Percentiles rank a stretch among this genome's conserved stretches.
These are phyloP conservation scores for Naegleria lovaniensis DNA, from an alignment of 208 protist genomes.

Conservation along the genomic window DNA sequence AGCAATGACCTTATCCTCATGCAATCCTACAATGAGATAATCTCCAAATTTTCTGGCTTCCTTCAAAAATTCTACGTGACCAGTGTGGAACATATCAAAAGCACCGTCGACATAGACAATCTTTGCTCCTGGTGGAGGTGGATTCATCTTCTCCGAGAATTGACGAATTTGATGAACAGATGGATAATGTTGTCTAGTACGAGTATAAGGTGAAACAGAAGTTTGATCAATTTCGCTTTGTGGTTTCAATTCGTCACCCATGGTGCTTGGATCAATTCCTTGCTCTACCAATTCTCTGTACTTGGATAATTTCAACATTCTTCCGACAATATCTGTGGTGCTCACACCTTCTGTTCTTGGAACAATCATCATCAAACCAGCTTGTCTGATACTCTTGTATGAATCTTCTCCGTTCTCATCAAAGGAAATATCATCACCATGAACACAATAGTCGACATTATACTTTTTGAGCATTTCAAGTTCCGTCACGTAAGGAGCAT, in stretches of 20 bases:
- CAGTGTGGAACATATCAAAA: conserved; percentile 95
- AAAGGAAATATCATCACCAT: conserved; percentile 96
- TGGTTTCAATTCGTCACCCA: background rate
- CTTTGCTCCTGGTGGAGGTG: conserved; percentile 61
- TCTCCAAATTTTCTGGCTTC: conserved; percentile 78
- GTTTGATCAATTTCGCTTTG: background rate
- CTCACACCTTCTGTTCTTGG: conserved; percentile 90
- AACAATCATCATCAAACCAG: conserved; percentile 74
- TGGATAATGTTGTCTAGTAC: conserved; percentile 59
- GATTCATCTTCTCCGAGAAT: conserved; percentile 77
- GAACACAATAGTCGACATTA: conserved; percentile 87
- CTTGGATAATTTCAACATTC: conserved; percentile 90
- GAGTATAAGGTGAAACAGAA: conserved; percentile 33
- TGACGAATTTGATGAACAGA: conserved; percentile 88
- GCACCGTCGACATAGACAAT: conserved; percentile 93
- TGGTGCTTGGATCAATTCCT: background rate
- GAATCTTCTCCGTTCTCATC: conserved; percentile 83
- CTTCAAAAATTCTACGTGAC: conserved; percentile 84
- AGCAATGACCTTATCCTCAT: conserved; percentile 84
- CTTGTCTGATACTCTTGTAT: conserved; percentile 83
- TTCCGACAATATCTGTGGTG: conserved; percentile 93
- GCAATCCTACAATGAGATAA: conserved; percentile 91
- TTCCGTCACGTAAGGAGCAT: conserved; percentile 82
- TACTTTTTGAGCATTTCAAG: conserved; percentile 81
- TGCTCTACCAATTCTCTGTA: conserved; percentile 48